Conservation (phyloP, 2,329 filamentous ascomycete genomes). For the Sordariomycetes sp. region DNA sequence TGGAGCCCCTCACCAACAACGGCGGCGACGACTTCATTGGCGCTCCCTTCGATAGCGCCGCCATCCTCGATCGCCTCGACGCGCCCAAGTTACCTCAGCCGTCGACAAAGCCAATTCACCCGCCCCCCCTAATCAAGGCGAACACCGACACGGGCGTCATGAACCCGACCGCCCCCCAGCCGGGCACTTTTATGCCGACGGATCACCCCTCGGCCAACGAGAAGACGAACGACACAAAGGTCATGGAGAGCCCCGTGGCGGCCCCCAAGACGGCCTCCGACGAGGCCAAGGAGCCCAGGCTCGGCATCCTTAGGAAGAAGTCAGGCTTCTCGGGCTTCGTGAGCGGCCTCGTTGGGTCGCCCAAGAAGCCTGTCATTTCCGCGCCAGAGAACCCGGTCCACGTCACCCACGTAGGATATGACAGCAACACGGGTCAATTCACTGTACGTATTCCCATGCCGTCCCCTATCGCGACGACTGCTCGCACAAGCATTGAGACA, state of each 20-base stretch:
- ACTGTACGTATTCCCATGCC: constrained; percentile 48
- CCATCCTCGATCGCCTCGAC: constrained; percentile 48
- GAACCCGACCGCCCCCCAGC: constrained; percentile 47
- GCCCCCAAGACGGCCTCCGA: constrained; percentile 68
- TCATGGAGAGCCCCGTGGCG: constrained; percentile 31
- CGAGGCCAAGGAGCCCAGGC: constrained; percentile 53
- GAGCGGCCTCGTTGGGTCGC: constrained; percentile 70
- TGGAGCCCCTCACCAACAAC: constrained; percentile 12
- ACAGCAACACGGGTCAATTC: constrained; percentile 91
- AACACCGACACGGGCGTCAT: constrained; percentile 15
- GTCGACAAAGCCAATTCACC: constrained; percentile 12
- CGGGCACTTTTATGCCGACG: constrained; percentile 47
- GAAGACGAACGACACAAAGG: constrained; percentile 17
- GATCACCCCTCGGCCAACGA: constrained; percentile 41
- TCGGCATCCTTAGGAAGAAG: constrained; percentile 61
- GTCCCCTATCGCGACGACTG: constrained; percentile 2
- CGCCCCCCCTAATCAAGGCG: constrained; percentile 13
- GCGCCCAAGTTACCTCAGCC: constrained; percentile 22
- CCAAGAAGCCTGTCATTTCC: constrained; percentile 88
- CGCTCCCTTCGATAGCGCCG: constrained; percentile 50
- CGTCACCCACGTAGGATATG: constrained; percentile 94
- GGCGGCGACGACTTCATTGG: constrained; percentile 46
- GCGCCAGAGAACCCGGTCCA: constrained; percentile 95
- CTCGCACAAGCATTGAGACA: background rate
- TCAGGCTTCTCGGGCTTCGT: constrained; percentile 80